Evolutionary conservation across 768 basidiomycete species (phyloP).

Genomic region (Lactifluus subvellereus): DNA sequence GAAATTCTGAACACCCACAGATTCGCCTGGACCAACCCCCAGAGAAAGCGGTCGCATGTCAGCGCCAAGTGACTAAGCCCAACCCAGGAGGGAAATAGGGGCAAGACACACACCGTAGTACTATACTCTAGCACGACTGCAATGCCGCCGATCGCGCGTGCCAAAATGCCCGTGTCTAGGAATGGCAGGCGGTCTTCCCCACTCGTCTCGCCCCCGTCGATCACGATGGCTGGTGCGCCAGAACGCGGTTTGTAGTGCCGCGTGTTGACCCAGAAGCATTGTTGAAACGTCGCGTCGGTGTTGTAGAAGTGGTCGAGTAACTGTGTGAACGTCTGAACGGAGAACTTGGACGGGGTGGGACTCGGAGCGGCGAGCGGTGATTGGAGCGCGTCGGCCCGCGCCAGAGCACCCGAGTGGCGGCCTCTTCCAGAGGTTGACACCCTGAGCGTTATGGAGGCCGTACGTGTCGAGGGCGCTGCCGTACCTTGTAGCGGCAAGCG

Average conservation of each 20-base stretch:
- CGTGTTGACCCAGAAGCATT: constrained; percentile 90
- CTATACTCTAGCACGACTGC: constrained; percentile 91
- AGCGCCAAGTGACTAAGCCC: constrained; percentile 4
- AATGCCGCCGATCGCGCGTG: constrained; percentile 80
- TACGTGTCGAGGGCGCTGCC: neutral
- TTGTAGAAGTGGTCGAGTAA: constrained; percentile 77
- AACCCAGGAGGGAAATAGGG: too few relatives aligned
- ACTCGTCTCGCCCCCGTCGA: constrained; percentile 92
- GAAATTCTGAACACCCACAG: constrained; percentile 69
- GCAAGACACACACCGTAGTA: constrained; percentile 58
- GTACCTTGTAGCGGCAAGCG: neutral
- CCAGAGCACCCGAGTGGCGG: neutral
- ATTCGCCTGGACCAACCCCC: constrained; percentile 78
- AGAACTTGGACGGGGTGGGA: constrained; percentile 34
- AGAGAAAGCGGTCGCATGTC: constrained; percentile 29
- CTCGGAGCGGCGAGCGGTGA: neutral
- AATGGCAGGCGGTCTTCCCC: constrained; percentile 57
- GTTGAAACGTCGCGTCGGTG: constrained; percentile 59
- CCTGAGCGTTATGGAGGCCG: constrained; percentile 44
- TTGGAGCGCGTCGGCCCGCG: neutral
- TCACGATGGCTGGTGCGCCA: constrained; percentile 78
- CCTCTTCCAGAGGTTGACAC: constrained; percentile 58
- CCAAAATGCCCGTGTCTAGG: constrained; percentile 57
- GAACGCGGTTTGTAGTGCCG: constrained; percentile 67
- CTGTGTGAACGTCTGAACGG: constrained; percentile 69